Percentiles rank a stretch among this genome's conserved stretches.
phyloP scores from a whole-genome alignment of 768 basidiomycete species.

The Collybia nuda region DNA sequence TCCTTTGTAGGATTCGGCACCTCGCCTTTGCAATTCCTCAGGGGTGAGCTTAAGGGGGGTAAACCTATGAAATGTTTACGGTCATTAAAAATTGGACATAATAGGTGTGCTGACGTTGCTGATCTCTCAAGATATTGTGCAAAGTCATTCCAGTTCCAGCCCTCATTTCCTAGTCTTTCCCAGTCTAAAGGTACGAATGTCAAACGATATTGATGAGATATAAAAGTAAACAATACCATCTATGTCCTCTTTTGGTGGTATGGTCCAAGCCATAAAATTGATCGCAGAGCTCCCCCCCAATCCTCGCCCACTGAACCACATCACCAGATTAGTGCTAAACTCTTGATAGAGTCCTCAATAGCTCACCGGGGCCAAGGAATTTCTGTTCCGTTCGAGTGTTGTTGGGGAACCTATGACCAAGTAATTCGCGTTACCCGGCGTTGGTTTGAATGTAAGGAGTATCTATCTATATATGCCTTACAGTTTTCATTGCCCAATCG shows the following conservation, averaged over 20 bases:
- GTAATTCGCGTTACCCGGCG: not conserved
- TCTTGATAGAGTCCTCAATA: not conserved
- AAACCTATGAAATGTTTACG: not conserved
- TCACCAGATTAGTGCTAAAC: not conserved
- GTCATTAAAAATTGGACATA: not conserved
- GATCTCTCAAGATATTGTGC: slow-evolving; percentile 24
- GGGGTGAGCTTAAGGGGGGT: not conserved
- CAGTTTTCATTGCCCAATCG: not conserved
- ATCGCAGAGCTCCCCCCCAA: slow-evolving; percentile 41
- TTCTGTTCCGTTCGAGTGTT: not conserved
- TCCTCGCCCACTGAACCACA: not conserved
- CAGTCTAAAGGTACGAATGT: not conserved
- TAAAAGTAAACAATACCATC: slow-evolving; percentile 18
- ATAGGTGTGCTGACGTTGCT: not conserved
- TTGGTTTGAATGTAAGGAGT: not conserved
- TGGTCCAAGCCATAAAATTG: slow-evolving; percentile 36
- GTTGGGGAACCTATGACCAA: not conserved
- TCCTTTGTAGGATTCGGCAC: not conserved
- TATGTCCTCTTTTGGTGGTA: slow-evolving; percentile 22
- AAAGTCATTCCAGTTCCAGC: slow-evolving; percentile 50
- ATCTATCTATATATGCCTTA: not conserved
- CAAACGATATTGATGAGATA: no score
- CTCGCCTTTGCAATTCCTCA: not conserved
- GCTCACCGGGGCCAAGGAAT: not conserved
- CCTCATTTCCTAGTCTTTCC: slow-evolving; percentile 47